Evolutionary conservation across 73 alveolate genomes (phyloP).

Genomic region (Diophrys sp.): DNA sequence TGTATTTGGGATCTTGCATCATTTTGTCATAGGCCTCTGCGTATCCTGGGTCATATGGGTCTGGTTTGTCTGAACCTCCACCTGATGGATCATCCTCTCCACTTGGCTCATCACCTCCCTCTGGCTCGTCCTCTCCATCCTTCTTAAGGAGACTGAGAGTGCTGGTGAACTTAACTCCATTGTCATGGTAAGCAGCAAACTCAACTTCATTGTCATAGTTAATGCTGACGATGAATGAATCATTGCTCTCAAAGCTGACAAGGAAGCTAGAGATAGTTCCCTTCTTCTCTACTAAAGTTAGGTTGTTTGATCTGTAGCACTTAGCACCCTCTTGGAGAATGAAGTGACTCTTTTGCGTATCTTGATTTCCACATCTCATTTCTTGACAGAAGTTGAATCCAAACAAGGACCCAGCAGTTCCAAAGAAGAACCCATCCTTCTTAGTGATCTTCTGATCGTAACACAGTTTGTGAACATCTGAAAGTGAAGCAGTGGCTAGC

Average conservation of each 20-base stretch:
- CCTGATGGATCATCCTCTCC: constrained; percentile 1
- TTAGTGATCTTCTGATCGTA: background rate
- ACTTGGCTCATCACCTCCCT: background rate
- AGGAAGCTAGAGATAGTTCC: background rate
- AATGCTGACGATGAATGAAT: background rate
- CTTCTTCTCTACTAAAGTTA: no score
- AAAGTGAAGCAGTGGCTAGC: background rate
- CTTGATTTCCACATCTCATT: background rate
- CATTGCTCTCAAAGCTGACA: background rate
- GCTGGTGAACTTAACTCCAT: background rate
- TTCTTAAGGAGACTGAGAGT: background rate
- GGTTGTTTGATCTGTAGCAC: background rate
- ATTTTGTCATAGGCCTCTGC: background rate
- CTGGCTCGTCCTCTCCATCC: constrained; percentile 1
- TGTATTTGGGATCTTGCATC: background rate
- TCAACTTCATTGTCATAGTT: background rate
- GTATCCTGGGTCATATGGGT: background rate
- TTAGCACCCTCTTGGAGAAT: background rate
- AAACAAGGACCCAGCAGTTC: background rate
- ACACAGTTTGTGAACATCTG: background rate
- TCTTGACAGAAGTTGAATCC: background rate
- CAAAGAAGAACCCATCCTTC: background rate
- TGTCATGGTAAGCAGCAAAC: background rate
- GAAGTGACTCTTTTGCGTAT: background rate
- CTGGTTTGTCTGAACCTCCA: background rate